Evolutionary conservation across 805 yeast genomes (phyloP).

Genomic region (Maudiozyma barnettii): DNA sequence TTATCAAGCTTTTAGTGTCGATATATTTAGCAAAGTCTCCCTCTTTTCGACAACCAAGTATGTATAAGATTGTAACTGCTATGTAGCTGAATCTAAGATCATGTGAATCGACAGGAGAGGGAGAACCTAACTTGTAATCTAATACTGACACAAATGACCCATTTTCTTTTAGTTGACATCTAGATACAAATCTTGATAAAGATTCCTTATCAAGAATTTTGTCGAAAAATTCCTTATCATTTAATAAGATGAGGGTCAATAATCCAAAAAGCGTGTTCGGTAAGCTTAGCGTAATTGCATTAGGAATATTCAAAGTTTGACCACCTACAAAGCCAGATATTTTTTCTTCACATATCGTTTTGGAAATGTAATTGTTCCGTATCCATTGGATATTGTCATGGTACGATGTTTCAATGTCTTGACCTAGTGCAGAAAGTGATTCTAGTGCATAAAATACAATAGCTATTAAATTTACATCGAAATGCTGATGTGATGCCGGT

Average conservation of each 20-base stretch:
- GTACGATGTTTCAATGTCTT: slow-evolving; percentile 24
- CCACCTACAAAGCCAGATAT: slow-evolving; percentile 25
- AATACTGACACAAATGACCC: slow-evolving; percentile 50
- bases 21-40: slow-evolving; percentile 31
- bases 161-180: slow-evolving; percentile 47
- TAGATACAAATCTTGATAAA: slow-evolving; percentile 44
- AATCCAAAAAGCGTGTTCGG: slow-evolving; percentile 70
- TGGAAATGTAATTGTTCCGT: slow-evolving; percentile 11
- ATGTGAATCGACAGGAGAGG: slow-evolving; percentile 42
- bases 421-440: slow-evolving; percentile 33
- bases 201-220: slow-evolving; percentile 31
- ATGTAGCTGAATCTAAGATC: slow-evolving; percentile 70
- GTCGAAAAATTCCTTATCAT: slow-evolving; percentile 35
- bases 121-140: slow-evolving; percentile 23
- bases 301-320: slow-evolving; percentile 8
- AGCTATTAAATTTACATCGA: slow-evolving; percentile 63
- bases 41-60: slow-evolving; percentile 31
- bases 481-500: slow-evolving; percentile 47
- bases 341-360: slow-evolving; percentile 27
- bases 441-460: slow-evolving; percentile 60
- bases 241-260: slow-evolving; percentile 43
- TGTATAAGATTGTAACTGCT: slow-evolving; percentile 52
- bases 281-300: slow-evolving; percentile 40
- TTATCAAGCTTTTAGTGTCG: slow-evolving; percentile 32
- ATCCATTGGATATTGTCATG: slow-evolving; percentile 25